Evolutionary conservation across 345 rosid genomes (phyloP).

Genomic region (Brassica nigra): DNA sequence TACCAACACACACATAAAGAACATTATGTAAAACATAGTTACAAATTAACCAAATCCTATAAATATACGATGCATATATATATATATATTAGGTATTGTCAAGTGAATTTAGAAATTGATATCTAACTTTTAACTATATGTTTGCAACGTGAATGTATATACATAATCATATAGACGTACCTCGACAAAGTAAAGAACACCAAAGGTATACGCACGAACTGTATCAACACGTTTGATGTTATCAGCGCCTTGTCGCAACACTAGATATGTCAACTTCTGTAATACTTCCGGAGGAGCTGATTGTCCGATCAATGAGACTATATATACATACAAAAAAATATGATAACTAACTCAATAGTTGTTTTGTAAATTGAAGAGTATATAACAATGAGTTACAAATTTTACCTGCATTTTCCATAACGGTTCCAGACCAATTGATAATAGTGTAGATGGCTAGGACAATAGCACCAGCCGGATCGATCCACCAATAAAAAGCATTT

Average conservation of each 20-base stretch:
- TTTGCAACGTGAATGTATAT: neutral
- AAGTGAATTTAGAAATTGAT: neutral
- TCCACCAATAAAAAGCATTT: slow-evolving; percentile 80
- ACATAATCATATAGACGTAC: slow-evolving; percentile 40
- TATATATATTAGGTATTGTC: neutral
- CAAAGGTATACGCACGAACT: slow-evolving; percentile 90
- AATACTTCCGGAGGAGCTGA: slow-evolving; percentile 84
- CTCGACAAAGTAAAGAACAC: slow-evolving; percentile 95
- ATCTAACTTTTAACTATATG: neutral
- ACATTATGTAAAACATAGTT: neutral
- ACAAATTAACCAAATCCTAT: neutral
- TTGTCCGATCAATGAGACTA: slow-evolving; percentile 89
- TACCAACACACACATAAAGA: slow-evolving; percentile 21
- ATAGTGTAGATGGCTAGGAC: slow-evolving; percentile 87
- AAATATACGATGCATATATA: neutral
- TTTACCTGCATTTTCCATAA: slow-evolving; percentile 85
- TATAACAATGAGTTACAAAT: neutral
- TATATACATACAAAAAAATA: slow-evolving; percentile 1
- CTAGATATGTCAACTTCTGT: slow-evolving; percentile 79
- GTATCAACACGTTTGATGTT: slow-evolving; percentile 80
- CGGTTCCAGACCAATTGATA: slow-evolving; percentile 82
- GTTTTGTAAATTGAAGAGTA: neutral
- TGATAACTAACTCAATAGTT: neutral
- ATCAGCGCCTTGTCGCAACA: slow-evolving; percentile 57
- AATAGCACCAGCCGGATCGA: slow-evolving; percentile 86